Conservation (phyloP, 2,329 filamentous ascomycete genomes). For the Cladosporium sp. region DNA sequence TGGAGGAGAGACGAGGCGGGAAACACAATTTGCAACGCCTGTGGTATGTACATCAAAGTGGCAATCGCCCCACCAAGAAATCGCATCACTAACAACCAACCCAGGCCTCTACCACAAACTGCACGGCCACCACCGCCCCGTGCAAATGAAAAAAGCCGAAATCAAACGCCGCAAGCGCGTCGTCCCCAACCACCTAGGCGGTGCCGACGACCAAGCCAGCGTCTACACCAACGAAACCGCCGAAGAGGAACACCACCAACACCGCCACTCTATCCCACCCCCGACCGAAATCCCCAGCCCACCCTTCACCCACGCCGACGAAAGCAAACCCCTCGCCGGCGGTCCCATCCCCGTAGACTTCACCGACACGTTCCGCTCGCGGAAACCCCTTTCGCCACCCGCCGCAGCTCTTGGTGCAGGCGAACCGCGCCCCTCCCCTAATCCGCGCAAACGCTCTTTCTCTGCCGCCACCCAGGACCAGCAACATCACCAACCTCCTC, state of each 20-base stretch:
- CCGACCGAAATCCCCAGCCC: slow-evolving; percentile 3
- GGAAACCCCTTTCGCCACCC: slow-evolving; percentile 1
- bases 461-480: slow-evolving; percentile 38
- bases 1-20: slow-evolving; percentile 94
- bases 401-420: no score
- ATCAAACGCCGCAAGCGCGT: slow-evolving; percentile 96
- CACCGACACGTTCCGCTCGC: slow-evolving; percentile 27
- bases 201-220: slow-evolving; percentile 22
- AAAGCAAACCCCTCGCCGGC: slow-evolving; percentile 3
- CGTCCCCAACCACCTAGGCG: slow-evolving; percentile 65
- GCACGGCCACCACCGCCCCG: slow-evolving; percentile 86
- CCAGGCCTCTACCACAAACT: slow-evolving; percentile 92
- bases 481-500: no score
- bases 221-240: slow-evolving; percentile 6
- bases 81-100: slow-evolving; percentile 15
- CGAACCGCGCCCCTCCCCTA: slow-evolving; percentile 19
- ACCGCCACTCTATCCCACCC: slow-evolving; percentile 9
- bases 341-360: slow-evolving; percentile 35
- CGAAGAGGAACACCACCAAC: slow-evolving; percentile 2
- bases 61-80: no score
- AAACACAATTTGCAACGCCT: slow-evolving; percentile 97
- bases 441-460: slow-evolving; percentile 61
- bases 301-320: slow-evolving; percentile 4
- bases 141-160: slow-evolving; percentile 98
- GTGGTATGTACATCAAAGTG: slow-evolving; percentile 74